These are phyloP conservation scores for Camellia japonica DNA, from an alignment of 148 eudicot species.

Conservation along the genomic window DNA sequence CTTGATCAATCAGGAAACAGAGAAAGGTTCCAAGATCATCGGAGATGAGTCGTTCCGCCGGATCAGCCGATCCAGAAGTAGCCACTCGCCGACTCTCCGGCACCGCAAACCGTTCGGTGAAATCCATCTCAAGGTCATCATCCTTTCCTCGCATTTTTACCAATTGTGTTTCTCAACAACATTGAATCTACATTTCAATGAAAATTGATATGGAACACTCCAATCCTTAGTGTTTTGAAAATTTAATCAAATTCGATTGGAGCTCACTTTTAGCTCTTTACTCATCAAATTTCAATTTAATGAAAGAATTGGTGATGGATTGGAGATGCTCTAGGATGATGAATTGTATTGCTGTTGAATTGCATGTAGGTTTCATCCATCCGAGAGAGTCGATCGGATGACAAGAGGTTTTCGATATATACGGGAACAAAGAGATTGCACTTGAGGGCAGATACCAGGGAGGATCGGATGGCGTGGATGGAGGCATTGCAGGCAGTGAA, in stretches of 20 bases:
- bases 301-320: no score
- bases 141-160: background rate
- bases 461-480: slow-evolving; percentile 69
- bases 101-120: slow-evolving; percentile 64
- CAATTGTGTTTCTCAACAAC: background rate
- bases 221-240: no score
- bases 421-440: slow-evolving; percentile 92
- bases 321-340: background rate
- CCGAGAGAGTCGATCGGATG: slow-evolving; percentile 57
- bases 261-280: background rate
- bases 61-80: slow-evolving; percentile 27
- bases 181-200: no score
- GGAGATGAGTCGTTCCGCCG: slow-evolving; percentile 66
- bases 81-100: slow-evolving; percentile 5
- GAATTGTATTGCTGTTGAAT: background rate
- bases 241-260: background rate
- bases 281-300: no score
- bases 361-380: slow-evolving; percentile 45
- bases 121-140: slow-evolving; percentile 74
- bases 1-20: slow-evolving; percentile 41
- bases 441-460: slow-evolving; percentile 67
- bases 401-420: slow-evolving; percentile 74
- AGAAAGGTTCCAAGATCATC: slow-evolving; percentile 56
- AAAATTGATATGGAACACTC: no score
- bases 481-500: slow-evolving; percentile 80